Percentiles rank a stretch among this genome's conserved stretches.
Conservation (phyloP, 1,284 basidiomycete species). For the Phlebopus sp. region DNA sequence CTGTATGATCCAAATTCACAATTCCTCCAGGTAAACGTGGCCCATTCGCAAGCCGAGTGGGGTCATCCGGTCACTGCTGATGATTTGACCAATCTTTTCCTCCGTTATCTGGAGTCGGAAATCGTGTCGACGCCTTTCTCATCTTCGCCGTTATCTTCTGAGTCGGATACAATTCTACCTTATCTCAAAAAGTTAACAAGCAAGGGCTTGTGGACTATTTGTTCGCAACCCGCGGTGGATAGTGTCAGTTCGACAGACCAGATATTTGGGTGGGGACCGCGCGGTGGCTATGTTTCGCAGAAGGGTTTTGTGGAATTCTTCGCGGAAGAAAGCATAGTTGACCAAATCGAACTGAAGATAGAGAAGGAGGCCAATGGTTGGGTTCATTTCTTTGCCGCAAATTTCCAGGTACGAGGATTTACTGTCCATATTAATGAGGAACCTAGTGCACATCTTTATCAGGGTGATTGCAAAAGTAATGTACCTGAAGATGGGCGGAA, state of each 20-base stretch:
- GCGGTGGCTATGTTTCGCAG: constrained; percentile 92
- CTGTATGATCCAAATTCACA: background rate
- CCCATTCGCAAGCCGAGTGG: constrained; percentile 65
- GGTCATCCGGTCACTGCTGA: constrained; percentile 67
- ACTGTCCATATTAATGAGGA: constrained; percentile 1
- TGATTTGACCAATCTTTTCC: constrained; percentile 81
- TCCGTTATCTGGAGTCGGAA: constrained; percentile 72
- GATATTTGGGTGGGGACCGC: constrained; percentile 90
- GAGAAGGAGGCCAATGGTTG: constrained; percentile 54
- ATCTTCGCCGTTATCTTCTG: constrained; percentile 77
- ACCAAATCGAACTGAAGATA: constrained; percentile 60
- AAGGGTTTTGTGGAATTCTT: constrained; percentile 99
- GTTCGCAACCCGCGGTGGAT: constrained; percentile 94
- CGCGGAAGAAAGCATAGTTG: constrained; percentile 63
- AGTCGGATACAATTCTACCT: constrained; percentile 81
- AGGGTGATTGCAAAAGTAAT: constrained; percentile 86
- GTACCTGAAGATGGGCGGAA: constrained; percentile 79
- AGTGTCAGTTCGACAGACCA: constrained; percentile 72
- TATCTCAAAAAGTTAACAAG: constrained; percentile 77
- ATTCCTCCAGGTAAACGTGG: constrained; percentile 55
- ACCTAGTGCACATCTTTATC: constrained; percentile 3
- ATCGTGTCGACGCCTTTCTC: constrained; percentile 87
- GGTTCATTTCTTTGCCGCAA: constrained; percentile 87
- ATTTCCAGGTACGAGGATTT: constrained; percentile 56
- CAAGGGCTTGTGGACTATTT: constrained; percentile 91